phyloP scores from a whole-genome alignment of 1,284 basidiomycete species.

The Rhodotorula sp. region DNA sequence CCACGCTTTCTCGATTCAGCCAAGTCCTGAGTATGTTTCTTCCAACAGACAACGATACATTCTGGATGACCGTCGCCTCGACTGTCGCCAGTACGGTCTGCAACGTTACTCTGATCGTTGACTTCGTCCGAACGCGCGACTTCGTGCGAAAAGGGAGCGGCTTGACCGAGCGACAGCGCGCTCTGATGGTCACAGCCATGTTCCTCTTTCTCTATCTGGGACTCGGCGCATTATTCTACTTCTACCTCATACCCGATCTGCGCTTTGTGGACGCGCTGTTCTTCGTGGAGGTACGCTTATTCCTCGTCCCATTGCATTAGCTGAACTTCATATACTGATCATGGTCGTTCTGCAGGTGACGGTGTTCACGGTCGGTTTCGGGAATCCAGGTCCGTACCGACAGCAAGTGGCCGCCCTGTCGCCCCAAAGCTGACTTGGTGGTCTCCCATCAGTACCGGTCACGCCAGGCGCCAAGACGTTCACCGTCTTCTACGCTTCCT shows the following conservation, averaged over 20 bases:
- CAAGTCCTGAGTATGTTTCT: too few relatives aligned
- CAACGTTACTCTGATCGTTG: conserved; percentile 67
- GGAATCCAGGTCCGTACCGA: conserved; percentile 58
- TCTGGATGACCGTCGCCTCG: conserved; percentile 76
- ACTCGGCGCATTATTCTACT: conserved; percentile 57
- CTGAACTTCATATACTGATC: too few relatives aligned
- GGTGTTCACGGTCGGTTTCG: conserved; percentile 71
- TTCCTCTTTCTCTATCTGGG: conserved; percentile 65
- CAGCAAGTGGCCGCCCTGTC: conserved; percentile 50
- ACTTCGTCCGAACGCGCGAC: conserved; percentile 61
- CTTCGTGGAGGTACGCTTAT: conserved; percentile 40
- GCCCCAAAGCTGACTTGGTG: conserved; percentile 55
- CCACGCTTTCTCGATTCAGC: too few relatives aligned
- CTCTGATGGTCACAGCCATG: conserved; percentile 73
- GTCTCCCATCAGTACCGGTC: not conserved
- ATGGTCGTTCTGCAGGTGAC: conserved; percentile 52
- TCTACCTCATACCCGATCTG: conserved; percentile 55
- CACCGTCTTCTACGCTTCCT: conserved; percentile 44
- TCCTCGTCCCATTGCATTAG: too few relatives aligned
- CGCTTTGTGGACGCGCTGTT: conserved; percentile 58
- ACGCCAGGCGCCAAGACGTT: conserved; percentile 49
- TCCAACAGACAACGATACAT: conserved; percentile 57
- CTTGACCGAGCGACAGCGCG: conserved; percentile 71
- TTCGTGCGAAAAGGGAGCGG: conserved; percentile 71
- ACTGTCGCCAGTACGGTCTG: conserved; percentile 66